Evolutionary conservation across 768 basidiomycete species (phyloP).

Genomic region (Boletus rubescentipes): DNA sequence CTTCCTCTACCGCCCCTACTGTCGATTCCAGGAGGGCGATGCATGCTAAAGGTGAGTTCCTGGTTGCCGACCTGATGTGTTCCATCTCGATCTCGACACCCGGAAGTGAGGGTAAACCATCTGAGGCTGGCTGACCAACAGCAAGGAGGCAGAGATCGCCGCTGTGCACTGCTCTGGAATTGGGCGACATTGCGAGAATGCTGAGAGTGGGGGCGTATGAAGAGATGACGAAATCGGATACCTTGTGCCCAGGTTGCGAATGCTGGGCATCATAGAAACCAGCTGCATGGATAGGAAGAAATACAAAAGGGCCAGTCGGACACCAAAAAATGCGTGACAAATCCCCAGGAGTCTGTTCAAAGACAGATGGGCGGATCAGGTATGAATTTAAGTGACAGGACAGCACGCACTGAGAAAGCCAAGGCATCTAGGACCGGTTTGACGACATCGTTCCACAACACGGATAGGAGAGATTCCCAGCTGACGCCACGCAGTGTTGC

Average conservation of each 20-base stretch:
- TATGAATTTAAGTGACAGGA: background rate
- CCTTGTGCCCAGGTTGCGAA: background rate
- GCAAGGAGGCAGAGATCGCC: background rate
- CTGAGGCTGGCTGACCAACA: constrained; percentile 17
- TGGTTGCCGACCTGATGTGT: constrained; percentile 12
- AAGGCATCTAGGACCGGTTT: background rate
- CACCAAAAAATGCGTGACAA: background rate
- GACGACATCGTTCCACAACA: background rate
- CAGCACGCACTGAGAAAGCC: background rate
- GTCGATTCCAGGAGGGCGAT: background rate
- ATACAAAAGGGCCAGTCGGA: background rate
- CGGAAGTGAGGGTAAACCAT: constrained; percentile 7
- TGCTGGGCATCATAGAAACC: background rate
- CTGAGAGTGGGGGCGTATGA: background rate
- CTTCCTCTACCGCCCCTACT: constrained; percentile 10
- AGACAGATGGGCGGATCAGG: background rate
- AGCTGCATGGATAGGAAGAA: background rate
- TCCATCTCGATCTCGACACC: constrained; percentile 17
- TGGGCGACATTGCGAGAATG: background rate
- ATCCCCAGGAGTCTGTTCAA: background rate
- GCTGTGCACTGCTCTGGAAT: background rate
- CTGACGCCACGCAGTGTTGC: background rate
- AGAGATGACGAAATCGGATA: background rate
- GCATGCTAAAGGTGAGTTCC: background rate
- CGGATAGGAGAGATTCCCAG: background rate